These are phyloP conservation scores for Kwoniella pini DNA, from an alignment of 768 basidiomycete genomes.

Conservation along the genomic window DNA sequence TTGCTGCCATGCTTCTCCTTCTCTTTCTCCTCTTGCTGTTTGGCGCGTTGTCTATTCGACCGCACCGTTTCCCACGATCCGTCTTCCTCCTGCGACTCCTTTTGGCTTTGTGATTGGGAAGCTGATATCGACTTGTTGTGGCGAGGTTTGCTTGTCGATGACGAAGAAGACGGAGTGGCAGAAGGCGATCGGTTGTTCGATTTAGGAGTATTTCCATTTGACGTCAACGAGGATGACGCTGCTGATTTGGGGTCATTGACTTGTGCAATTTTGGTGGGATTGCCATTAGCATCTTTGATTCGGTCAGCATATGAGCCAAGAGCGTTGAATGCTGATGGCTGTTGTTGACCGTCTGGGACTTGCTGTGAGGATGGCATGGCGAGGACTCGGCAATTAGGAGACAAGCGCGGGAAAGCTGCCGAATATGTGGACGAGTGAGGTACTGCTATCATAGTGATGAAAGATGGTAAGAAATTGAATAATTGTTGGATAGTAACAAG, in stretches of 20 bases:
- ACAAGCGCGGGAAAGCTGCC: constrained; percentile 16
- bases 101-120: constrained; percentile 11
- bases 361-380: constrained; percentile 15
- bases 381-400: not conserved
- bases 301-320: constrained; percentile 48
- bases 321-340: constrained; percentile 42
- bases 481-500: too few relatives aligned
- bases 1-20: constrained; percentile 29
- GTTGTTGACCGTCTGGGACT: constrained; percentile 8
- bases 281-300: constrained; percentile 32
- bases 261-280: not conserved
- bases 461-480: too few relatives aligned
- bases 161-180: constrained; percentile 11
- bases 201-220: constrained; percentile 1
- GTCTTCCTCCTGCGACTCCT: constrained; percentile 17
- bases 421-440: constrained; percentile 21
- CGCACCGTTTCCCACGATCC: constrained; percentile 46
- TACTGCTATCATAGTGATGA: constrained; percentile 28
- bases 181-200: not conserved
- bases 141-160: constrained; percentile 8
- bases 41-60: constrained; percentile 19
- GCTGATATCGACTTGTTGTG: constrained; percentile 4
- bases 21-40: constrained; percentile 17
- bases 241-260: not conserved
- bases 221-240: not conserved